Evolutionary conservation across 768 basidiomycete genomes (phyloP), one percentile per base, ranked within the genome.

Genomic region (Phaeotremella fagi): DNA sequence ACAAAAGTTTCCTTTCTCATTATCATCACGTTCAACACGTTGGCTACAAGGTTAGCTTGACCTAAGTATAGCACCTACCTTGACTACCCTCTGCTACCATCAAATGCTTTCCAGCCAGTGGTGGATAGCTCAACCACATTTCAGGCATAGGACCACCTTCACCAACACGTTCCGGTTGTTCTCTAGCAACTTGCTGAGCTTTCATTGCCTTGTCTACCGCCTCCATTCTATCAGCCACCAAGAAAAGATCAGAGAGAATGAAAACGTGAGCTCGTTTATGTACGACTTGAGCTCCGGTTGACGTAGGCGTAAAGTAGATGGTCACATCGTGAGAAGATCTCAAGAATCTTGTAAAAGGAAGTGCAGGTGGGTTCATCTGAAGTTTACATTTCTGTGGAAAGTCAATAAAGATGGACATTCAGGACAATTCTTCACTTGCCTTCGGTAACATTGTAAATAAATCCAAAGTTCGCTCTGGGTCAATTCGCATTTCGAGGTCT

Each of bases 391-490:
- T 81, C 92, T 95, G 62, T 15, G n/a, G 28, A 16, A 4, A 28
- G 42, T 14, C 3, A 36, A 18, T 18, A 44, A 55, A n/a, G 22
- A 24, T 50, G 4, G 44, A 37, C 45, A 27, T 46, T 11, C 22
- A 4, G 24, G 38, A 20, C 11, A 6, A 37, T n/a, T 26, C 12
- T 11, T 1, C 20, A 59, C 75, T 57, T 58, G 90, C 94, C 82
- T 90, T 91, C 0, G 86, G 86, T 58, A 82, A 81, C 90, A 99
- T 94, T 1, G 89, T 88, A 73, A 99, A 99, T 41, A 99, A 84
- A 72, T 99, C 95, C 25, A 97, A 76, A 6, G 88, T 88, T 18
- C 81, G 79, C 26, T 85, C 82, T 0, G 88, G 85, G 25, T 84
- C 80, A 28, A 99, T 79, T 24, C 88, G 79, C 28, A 81, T 78